Conservation (phyloP, 352 stramenopile genomes). For the Phytopythium vexans region DNA sequence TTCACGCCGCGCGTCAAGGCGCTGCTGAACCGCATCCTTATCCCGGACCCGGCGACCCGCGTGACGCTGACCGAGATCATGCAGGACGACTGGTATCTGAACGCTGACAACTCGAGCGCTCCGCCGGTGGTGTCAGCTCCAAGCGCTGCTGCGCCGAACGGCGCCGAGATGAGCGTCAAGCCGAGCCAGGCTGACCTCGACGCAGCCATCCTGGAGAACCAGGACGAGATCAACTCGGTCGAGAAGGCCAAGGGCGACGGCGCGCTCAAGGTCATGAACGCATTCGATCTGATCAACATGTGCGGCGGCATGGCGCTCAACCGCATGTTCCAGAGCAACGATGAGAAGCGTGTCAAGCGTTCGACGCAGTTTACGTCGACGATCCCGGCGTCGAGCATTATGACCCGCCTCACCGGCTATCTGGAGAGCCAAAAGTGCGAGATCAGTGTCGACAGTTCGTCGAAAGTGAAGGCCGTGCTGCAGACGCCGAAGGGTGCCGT, state of each 20-base stretch:
- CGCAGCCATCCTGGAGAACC: constrained; percentile 76
- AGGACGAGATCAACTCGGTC: constrained; percentile 63
- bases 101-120: constrained; percentile 29
- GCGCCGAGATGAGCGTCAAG: constrained; percentile 59
- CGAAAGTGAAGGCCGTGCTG: constrained; percentile 83
- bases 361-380: constrained; percentile 87
- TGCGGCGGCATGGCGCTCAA: constrained; percentile 90
- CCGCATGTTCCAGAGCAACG: constrained; percentile 86
- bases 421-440: constrained; percentile 79
- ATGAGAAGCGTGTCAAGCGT: constrained; percentile 84
- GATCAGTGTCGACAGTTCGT: constrained; percentile 73
- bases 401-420: constrained; percentile 68
- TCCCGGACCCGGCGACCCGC: constrained; percentile 89
- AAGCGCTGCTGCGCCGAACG: constrained; percentile 10
- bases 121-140: constrained; percentile 12
- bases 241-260: constrained; percentile 69
- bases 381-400: constrained; percentile 74
- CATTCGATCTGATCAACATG: constrained; percentile 92
- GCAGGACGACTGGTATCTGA: constrained; percentile 87
- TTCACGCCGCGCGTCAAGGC: constrained; percentile 88
- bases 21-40: constrained; percentile 91
- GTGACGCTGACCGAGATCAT: constrained; percentile 89
- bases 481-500: constrained; percentile 87
- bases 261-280: constrained; percentile 87
- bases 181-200: constrained; percentile 83